phyloP scores from a whole-genome alignment of 306 rosid genomes.

The Dicorynia guianensis region DNA sequence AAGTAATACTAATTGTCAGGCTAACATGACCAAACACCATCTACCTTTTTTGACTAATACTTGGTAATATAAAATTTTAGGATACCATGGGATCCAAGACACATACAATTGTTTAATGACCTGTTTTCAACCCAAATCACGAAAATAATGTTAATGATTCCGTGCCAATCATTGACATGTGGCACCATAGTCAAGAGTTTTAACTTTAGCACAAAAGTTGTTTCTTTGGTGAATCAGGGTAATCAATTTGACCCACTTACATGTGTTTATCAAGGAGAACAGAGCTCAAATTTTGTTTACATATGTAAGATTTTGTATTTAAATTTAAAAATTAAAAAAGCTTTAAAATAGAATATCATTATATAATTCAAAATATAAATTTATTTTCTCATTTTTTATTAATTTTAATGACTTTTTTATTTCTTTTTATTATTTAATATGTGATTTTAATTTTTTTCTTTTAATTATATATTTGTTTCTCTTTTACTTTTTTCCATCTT shows the following conservation, averaged over 20 bases:
- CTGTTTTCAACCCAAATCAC: slow-evolving; percentile 16
- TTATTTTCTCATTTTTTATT: no score
- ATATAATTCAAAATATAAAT: no score
- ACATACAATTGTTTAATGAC: not conserved
- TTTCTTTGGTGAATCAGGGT: not conserved
- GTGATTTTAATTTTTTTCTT: no score
- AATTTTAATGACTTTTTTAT: no score
- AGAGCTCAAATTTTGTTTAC: no score
- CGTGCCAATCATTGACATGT: slow-evolving; percentile 49
- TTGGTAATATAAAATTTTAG: not conserved
- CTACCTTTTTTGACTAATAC: slow-evolving; percentile 45
- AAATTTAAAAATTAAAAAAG: no score
- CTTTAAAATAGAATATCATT: no score
- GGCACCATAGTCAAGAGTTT: slow-evolving; percentile 41
- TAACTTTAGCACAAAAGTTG: slow-evolving; percentile 22
- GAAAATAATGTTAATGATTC: slow-evolving; percentile 29
- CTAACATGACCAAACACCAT: slow-evolving; percentile 48
- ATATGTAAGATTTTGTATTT: no score
- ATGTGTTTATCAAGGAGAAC: slow-evolving; percentile 28
- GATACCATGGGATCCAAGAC: slow-evolving; percentile 17
- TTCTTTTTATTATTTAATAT: no score
- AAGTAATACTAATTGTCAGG: slow-evolving; percentile 17
- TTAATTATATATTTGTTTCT: no score
- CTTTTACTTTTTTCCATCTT: no score
- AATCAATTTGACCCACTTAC: slow-evolving; percentile 33